Percentiles rank a stretch among this genome's conserved stretches.
Conservation (phyloP, 371 early-diverging fungal species). For the Fennellomyces sp. region DNA sequence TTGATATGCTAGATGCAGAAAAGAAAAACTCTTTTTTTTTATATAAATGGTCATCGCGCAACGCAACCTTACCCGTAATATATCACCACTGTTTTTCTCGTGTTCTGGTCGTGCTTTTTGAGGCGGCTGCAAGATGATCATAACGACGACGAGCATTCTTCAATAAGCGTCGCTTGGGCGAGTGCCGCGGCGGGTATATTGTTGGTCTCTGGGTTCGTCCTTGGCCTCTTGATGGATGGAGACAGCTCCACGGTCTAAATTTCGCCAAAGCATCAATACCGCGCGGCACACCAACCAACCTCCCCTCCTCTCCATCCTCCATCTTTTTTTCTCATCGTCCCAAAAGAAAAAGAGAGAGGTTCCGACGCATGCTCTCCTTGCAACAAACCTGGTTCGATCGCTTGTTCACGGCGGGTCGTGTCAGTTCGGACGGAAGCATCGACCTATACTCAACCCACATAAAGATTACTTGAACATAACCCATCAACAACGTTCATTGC, state of each 20-base stretch:
- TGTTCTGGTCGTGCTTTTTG: too few relatives aligned
- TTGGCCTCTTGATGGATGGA: not conserved
- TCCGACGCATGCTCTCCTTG: not conserved
- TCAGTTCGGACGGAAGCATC: slow-evolving; percentile 3
- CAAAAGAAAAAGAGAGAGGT: not conserved
- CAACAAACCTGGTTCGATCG: slow-evolving; percentile 11
- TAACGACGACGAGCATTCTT: not conserved
- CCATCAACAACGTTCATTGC: not conserved
- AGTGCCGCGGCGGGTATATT: not conserved
- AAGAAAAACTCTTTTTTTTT: too few relatives aligned
- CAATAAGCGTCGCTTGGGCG: not conserved
- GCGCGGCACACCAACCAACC: not conserved
- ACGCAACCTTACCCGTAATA: not conserved
- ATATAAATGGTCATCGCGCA: not conserved
- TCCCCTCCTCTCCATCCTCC: not conserved
- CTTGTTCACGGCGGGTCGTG: slow-evolving; percentile 1
- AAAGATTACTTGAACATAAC: not conserved
- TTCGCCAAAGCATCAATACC: not conserved
- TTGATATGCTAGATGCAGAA: too few relatives aligned
- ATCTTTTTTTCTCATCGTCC: not conserved
- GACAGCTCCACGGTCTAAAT: not conserved
- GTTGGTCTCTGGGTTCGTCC: not conserved
- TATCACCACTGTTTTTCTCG: not conserved
- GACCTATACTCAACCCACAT: not conserved
- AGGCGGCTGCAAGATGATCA: too few relatives aligned